Base-by-base conservation (phyloP, 1,139 yeast species). In the Magnusiomyces ingens region DNA sequence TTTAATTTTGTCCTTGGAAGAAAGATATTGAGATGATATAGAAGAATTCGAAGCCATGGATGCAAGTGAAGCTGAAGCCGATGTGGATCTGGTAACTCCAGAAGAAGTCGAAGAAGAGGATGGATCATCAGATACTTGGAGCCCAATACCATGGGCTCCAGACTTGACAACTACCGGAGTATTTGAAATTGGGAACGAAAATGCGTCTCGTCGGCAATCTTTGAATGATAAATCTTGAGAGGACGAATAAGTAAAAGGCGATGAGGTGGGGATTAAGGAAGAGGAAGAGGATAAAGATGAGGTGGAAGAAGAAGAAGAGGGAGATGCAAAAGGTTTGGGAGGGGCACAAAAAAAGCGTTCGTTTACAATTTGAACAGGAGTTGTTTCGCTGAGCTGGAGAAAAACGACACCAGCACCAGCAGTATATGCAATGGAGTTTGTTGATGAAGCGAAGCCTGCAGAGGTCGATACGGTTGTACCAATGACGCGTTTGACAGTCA, bases 371-470 rank as follows among this genome's bases (percentile, higher is more conserved):
- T 6, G 10, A 10, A 19, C 10, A 2, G 50, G 19, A 8, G 38
- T n/a, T 1, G 40, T 46, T 18, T 49, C 32, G 21, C 49, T 61
- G 15, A 67, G 15, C 19, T 55, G 56, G 45, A 78, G 68, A 3
- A 81, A 79, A 3, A 82, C 84, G 0, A 81, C 86, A 0, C 88
- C 88, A 5, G 86, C 85, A 50, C 88, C 82, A 2, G 85, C 85
- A 1, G 81, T 75, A 60, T 82, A 82, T 0, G 84, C 87, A 13
- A 83, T 61, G 4, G 70, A 55, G 57, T 75, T 69, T 12, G 69
- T 75, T 26, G 71, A 73, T 1, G 74, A 67, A 26, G 73, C 67
- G 55, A 80, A 71, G 47, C 76, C 69, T 11, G 73, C 62, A 17
- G 65, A 63, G 4, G 67, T 63, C n/a, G 64, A 64, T 0, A 77